Base-by-base conservation (phyloP, 73 alveolate species). In the Paramecium biaurelia region DNA sequence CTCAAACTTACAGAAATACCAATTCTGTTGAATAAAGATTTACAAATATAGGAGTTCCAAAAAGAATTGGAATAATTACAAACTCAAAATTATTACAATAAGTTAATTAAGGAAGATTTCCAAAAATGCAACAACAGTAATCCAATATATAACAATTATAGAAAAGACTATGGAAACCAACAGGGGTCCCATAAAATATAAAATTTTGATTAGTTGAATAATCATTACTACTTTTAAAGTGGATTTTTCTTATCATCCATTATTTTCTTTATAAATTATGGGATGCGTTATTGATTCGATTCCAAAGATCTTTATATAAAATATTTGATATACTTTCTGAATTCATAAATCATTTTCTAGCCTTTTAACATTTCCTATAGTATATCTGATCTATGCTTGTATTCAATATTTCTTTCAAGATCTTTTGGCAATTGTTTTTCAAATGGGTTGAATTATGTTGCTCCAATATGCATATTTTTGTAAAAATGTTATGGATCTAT, bases 401-500 rank as follows among this genome's bases (percentile, higher is more conserved):
- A 42, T 79, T 79, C 70, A 15, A 79, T 79, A 79, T 34, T 79
- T 43, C 43, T 38, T 45, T 43, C 26, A 9, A 43, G 28, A 79
- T 79, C 90, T 79, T 41, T 20, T 14, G 90, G 74, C 6, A 79
- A 18, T 5, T 47, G 7, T 9, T 43, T 79, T 10, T 23, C 70
- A 45, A 79, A 79, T 1, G 90, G 90, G 14, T 79, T 63, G 24
- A 4, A 47, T 43, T 79, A 11, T 23, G 42, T 32, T 4, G 47
- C 20, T 79, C 24, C 26, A 4, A 7, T 10, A 79, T 79, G 70
- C 45, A 79, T 41, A 23, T 79, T 79, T 24, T 79, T 79, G 30
- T 79, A 79, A 79, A 79, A 79, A 20, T 79, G 76, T 1, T 23
- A 10, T 11, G 45, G 74, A 79, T 79, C 90, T 79, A 23, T n/a